Evolutionary conservation across 306 rosid genomes (phyloP).

Genomic region (Cajanus cajan): DNA sequence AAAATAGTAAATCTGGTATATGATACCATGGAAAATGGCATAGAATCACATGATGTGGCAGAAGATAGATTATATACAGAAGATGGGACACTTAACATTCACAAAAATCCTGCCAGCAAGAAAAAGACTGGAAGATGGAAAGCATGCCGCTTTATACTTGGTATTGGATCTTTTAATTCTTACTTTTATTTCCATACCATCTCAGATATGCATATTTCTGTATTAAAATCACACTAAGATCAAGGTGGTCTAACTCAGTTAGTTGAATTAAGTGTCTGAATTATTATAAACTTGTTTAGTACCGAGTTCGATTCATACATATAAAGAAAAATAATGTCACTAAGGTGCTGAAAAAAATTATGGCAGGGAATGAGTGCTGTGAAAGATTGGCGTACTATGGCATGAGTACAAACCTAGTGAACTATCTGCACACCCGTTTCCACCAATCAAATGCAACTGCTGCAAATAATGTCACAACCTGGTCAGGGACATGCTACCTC

Average conservation of each 20-base stretch:
- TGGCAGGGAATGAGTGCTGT: slow-evolving; percentile 71
- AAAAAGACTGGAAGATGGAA: slow-evolving; percentile 70
- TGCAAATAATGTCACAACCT: slow-evolving; percentile 56
- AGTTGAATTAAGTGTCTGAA: no score
- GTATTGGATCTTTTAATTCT: slow-evolving; percentile 34
- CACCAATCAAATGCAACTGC: slow-evolving; percentile 58
- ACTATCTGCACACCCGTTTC: slow-evolving; percentile 62
- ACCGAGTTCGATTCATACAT: no score
- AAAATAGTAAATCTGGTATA: neutral
- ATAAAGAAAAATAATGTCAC: no score
- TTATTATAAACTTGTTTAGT: no score
- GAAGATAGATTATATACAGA: slow-evolving; percentile 52
- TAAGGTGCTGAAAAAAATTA: slow-evolving; percentile 18
- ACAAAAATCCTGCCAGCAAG: slow-evolving; percentile 61
- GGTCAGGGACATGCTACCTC: slow-evolving; percentile 84
- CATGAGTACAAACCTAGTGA: slow-evolving; percentile 82
- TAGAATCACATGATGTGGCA: slow-evolving; percentile 39
- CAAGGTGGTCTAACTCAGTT: no score
- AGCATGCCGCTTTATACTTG: slow-evolving; percentile 75
- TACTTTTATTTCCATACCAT: neutral
- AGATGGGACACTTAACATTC: slow-evolving; percentile 62
- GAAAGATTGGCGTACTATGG: slow-evolving; percentile 92
- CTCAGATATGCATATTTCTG: neutral
- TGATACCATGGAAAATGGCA: slow-evolving; percentile 38
- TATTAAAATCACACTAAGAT: neutral